phyloP scores from a whole-genome alignment of 805 yeast genomes.

The Barnettozyma sucrosica region DNA sequence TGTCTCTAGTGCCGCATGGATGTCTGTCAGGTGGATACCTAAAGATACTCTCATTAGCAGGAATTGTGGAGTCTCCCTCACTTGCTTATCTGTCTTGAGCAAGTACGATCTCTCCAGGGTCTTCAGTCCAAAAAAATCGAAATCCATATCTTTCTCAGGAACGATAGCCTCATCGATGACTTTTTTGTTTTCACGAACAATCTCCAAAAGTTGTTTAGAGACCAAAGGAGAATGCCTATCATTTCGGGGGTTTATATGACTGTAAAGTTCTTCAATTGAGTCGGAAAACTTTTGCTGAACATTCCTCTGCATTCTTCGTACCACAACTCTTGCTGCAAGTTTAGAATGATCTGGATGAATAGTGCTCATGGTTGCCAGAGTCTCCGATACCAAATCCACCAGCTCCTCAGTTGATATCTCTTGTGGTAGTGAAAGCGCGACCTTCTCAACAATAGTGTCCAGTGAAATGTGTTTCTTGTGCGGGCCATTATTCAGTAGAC shows the following conservation, averaged over 20 bases:
- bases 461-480: slow-evolving; percentile 1
- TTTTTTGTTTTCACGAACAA: slow-evolving; percentile 58
- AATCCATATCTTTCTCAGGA: slow-evolving; percentile 68
- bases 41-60: slow-evolving; percentile 86
- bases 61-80: slow-evolving; percentile 90
- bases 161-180: slow-evolving; percentile 68
- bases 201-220: slow-evolving; percentile 54
- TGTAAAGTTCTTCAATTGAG: slow-evolving; percentile 65
- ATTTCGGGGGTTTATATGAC: slow-evolving; percentile 76
- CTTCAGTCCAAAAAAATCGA: slow-evolving; percentile 84
- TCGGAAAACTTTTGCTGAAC: slow-evolving; percentile 80
- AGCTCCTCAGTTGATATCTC: slow-evolving; percentile 88
- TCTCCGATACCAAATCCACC: slow-evolving; percentile 83
- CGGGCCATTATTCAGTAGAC: background rate
- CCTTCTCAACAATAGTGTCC: background rate
- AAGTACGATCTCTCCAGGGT: slow-evolving; percentile 86
- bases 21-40: slow-evolving; percentile 76
- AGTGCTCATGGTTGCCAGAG: slow-evolving; percentile 96
- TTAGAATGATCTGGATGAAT: slow-evolving; percentile 95
- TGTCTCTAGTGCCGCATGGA: slow-evolving; percentile 69
- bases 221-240: slow-evolving; percentile 55
- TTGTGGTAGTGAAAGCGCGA: slow-evolving; percentile 52
- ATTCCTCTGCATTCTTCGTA: slow-evolving; percentile 89
- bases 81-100: slow-evolving; percentile 52
- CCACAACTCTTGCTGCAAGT: slow-evolving; percentile 93